Conservation (phyloP, 495 filamentous ascomycete genomes). For the Penicillium steckii region DNA sequence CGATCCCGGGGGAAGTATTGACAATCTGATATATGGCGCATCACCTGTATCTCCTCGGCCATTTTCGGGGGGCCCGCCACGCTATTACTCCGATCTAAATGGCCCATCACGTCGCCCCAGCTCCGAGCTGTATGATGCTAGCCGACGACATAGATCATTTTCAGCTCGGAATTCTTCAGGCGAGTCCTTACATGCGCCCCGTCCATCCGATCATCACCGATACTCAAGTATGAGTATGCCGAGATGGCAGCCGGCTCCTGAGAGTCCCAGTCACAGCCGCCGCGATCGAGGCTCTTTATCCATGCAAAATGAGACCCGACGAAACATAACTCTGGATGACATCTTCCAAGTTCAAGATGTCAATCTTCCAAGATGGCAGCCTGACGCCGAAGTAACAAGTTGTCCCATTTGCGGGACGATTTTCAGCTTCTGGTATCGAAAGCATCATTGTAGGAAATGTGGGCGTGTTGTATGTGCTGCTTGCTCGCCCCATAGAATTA, state of each 20-base stretch:
- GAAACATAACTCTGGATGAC: background rate
- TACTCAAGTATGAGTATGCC: slow-evolving; percentile 1
- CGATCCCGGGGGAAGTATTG: background rate
- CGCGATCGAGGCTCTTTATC: background rate
- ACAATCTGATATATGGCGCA: background rate
- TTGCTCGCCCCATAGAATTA: slow-evolving; percentile 94
- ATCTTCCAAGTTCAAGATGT: background rate
- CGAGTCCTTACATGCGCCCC: background rate
- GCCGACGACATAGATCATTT: background rate
- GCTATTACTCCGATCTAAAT: background rate
- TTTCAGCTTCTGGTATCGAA: slow-evolving; percentile 85
- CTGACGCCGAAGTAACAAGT: slow-evolving; percentile 70
- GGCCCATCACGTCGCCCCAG: background rate
- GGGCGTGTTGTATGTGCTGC: slow-evolving; percentile 87
- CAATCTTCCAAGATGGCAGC: slow-evolving; percentile 75
- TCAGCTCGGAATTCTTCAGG: background rate
- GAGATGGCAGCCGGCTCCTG: background rate
- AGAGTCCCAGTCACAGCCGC: background rate
- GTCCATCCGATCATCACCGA: background rate
- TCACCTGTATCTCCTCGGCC: background rate
- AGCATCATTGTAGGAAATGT: slow-evolving; percentile 96
- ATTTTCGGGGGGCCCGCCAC: background rate
- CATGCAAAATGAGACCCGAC: background rate
- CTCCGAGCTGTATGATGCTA: background rate
- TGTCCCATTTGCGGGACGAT: slow-evolving; percentile 78